phyloP scores from a whole-genome alignment of 768 basidiomycete genomes.

The Auriscalpium microsporum region DNA sequence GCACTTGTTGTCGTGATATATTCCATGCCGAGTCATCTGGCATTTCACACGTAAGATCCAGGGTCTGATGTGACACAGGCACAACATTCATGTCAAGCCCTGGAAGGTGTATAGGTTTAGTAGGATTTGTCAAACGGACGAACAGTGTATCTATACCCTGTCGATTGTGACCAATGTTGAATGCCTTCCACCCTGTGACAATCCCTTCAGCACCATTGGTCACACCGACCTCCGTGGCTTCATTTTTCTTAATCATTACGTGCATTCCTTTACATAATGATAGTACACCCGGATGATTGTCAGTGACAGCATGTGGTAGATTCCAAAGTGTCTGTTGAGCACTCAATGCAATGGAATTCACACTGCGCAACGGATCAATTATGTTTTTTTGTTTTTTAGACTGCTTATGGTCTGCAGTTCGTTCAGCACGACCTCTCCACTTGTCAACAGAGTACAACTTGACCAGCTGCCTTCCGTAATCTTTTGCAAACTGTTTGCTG shows the following conservation, averaged over 20 bases:
- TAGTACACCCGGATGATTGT: conserved; percentile 14
- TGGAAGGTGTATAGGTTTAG: conserved; percentile 3
- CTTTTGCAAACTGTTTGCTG: conserved; percentile 23
- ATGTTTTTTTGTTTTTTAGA: neutral
- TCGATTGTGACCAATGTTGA: neutral
- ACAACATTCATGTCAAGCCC: conserved; percentile 16
- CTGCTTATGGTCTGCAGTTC: no score
- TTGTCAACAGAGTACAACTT: conserved; percentile 21
- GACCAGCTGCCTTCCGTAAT: conserved; percentile 19
- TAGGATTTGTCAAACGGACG: conserved; percentile 6
- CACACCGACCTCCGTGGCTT: conserved; percentile 18
- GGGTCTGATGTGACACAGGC: conserved; percentile 1
- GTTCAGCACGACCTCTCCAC: no score
- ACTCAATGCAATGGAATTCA: neutral
- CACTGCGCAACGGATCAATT: neutral
- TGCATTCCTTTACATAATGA: conserved; percentile 17
- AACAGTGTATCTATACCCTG: conserved; percentile 6
- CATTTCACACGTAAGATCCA: conserved; percentile 3
- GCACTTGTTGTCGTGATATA: conserved; percentile 9
- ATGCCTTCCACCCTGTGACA: conserved; percentile 11
- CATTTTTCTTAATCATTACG: conserved; percentile 16
- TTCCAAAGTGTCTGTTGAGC: conserved; percentile 17
- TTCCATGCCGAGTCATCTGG: neutral
- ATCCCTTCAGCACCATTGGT: conserved; percentile 18
- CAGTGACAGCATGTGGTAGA: conserved; percentile 9